Percentiles rank a stretch among this genome's conserved stretches.
Conservation (phyloP, 2,329 filamentous ascomycete genomes). For the Colletotrichum noveboracense region DNA sequence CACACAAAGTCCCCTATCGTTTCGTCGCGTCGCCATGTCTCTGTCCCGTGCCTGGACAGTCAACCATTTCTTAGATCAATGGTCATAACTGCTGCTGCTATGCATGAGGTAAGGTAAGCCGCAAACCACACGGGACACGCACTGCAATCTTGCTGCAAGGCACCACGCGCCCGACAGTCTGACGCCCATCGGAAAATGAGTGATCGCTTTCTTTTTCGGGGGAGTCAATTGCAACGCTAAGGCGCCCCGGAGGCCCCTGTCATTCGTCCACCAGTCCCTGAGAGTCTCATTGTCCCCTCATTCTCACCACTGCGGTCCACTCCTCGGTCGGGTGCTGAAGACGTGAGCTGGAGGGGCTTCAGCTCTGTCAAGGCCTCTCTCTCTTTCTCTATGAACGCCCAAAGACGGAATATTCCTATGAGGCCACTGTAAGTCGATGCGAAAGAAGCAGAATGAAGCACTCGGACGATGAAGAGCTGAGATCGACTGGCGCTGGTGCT, state of each 20-base stretch:
- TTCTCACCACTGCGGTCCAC: background rate
- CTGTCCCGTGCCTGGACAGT: background rate
- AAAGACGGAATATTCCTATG: background rate
- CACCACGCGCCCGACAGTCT: background rate
- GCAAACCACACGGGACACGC: background rate
- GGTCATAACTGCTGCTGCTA: background rate
- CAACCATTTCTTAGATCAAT: background rate
- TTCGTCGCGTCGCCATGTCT: background rate
- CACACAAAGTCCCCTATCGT: background rate
- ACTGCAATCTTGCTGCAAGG: conserved; percentile 13
- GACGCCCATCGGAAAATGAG: background rate
- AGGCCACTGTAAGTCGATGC: background rate
- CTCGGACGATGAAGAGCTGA: background rate
- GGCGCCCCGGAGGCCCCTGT: background rate
- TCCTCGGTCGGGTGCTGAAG: background rate
- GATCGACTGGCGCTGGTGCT: background rate
- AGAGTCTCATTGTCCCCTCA: conserved; percentile 14
- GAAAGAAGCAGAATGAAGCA: background rate
- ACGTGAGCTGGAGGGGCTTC: background rate
- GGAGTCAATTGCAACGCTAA: conserved; percentile 6
- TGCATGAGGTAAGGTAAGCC: background rate
- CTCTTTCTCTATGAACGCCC: background rate
- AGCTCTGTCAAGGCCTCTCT: background rate
- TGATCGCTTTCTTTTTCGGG: background rate
- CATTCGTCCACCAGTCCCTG: conserved; percentile 3